phyloP scores from a whole-genome alignment of 495 filamentous ascomycete species.

The Mytilinidion resinicola region DNA sequence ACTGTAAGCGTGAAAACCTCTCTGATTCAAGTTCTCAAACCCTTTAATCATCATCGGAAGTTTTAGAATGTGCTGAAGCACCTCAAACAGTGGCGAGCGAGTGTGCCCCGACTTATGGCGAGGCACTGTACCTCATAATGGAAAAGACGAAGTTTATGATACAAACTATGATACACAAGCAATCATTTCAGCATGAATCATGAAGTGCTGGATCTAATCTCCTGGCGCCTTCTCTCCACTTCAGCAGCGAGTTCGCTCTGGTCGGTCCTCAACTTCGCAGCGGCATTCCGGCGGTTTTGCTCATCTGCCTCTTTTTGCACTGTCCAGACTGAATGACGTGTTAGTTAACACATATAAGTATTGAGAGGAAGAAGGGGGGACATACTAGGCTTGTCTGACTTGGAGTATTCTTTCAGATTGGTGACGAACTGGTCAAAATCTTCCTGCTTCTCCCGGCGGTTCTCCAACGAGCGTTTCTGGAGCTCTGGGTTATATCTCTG shows the following conservation, averaged over 20 bases:
- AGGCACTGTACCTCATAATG: no score
- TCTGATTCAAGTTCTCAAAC: neutral
- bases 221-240: constrained; percentile 55
- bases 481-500: constrained; percentile 89
- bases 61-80: no score
- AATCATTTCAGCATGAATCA: neutral
- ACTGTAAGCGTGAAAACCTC: neutral
- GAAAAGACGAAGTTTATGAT: no score
- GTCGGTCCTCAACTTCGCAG: constrained; percentile 9
- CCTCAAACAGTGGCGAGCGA: no score
- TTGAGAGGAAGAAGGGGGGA: neutral
- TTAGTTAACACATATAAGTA: constrained; percentile 20
- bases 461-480: constrained; percentile 71
- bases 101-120: no score
- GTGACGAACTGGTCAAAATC: constrained; percentile 84
- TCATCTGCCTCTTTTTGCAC: constrained; percentile 55
- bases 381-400: constrained; percentile 78
- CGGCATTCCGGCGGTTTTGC: constrained; percentile 35
- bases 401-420: constrained; percentile 80
- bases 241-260: constrained; percentile 41
- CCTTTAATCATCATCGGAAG: no score
- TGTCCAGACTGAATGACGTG: constrained; percentile 55
- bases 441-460: constrained; percentile 63
- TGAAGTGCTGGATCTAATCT: constrained; percentile 42
- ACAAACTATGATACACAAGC: neutral